Conservation (phyloP, 106 monocot species). For the Allium fistulosum region DNA sequence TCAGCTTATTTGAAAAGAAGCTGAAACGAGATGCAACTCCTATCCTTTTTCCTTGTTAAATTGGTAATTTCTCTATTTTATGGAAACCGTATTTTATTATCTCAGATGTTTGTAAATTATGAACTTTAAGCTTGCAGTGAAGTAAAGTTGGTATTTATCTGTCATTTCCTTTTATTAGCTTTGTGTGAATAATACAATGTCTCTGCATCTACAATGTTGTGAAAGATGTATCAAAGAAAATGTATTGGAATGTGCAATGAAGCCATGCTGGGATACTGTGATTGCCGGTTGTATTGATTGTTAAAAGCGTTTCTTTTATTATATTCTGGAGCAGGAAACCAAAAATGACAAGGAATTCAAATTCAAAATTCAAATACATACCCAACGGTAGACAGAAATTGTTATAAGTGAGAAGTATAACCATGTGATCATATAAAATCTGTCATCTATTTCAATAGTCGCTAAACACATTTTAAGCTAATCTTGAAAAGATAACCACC, state of each 20-base stretch:
- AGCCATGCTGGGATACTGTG: neutral
- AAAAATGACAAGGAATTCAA: neutral
- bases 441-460: no score
- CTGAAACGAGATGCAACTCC: conserved; percentile 53
- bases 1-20: conserved; percentile 46
- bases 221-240: no score
- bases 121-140: neutral
- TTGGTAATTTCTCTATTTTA: neutral
- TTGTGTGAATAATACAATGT: no score
- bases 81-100: neutral
- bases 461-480: no score
- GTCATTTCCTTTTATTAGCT: no score
- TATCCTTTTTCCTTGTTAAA: conserved; percentile 76
- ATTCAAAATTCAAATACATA: neutral
- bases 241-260: no score
- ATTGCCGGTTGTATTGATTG: neutral
- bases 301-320: neutral
- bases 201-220: no score
- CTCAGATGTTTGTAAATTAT: conserved; percentile 4
- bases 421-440: no score
- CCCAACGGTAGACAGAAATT: no score
- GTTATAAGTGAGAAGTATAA: no score
- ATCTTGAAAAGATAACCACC: no score
- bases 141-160: neutral
- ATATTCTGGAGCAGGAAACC: neutral